Percentiles rank a stretch among this genome's conserved stretches.
These are phyloP conservation scores for Globisporangium viniferum DNA, from an alignment of 352 stramenopile species.

Conservation along the genomic window DNA sequence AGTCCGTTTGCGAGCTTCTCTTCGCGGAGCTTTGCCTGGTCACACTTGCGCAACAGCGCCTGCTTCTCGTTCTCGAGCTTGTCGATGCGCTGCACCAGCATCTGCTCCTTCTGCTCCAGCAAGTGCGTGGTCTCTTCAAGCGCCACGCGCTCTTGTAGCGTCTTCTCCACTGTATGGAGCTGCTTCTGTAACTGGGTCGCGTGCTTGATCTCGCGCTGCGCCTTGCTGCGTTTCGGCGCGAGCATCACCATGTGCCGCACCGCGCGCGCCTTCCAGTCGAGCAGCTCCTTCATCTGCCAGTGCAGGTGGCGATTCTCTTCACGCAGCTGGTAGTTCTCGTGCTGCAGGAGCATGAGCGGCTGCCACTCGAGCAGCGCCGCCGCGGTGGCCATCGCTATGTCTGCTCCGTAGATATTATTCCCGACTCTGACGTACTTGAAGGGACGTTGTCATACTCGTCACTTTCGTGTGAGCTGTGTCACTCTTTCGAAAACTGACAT, in stretches of 20 bases:
- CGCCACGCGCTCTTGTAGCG: constrained; percentile 46
- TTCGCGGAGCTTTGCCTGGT: constrained; percentile 12
- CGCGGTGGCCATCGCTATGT: constrained; percentile 26
- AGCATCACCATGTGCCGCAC: constrained; percentile 59
- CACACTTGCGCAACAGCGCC: constrained; percentile 18
- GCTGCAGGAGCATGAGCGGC: constrained; percentile 54
- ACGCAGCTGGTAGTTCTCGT: constrained; percentile 62
- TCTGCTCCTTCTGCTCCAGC: constrained; percentile 31
- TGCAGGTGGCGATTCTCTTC: constrained; percentile 50
- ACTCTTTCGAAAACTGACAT: too few species aligned
- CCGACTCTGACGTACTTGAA: constrained; percentile 5
- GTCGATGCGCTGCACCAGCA: constrained; percentile 26
- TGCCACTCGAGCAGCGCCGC: constrained; percentile 50
- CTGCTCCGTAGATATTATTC: not conserved
- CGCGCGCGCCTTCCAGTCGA: constrained; percentile 65
- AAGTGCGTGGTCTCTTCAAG: constrained; percentile 40
- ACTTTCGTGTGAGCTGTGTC: too few species aligned
- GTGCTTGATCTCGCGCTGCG: constrained; percentile 43
- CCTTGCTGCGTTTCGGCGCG: constrained; percentile 44
- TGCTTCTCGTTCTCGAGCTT: constrained; percentile 29
- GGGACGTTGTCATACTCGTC: not conserved
- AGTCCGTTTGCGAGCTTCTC: constrained; percentile 28
- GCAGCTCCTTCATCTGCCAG: constrained; percentile 48
- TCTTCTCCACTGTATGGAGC: constrained; percentile 49
- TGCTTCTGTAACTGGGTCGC: constrained; percentile 53